Evolutionary conservation across 345 rosid species (phyloP).

Genomic region (Citrus inodora): DNA sequence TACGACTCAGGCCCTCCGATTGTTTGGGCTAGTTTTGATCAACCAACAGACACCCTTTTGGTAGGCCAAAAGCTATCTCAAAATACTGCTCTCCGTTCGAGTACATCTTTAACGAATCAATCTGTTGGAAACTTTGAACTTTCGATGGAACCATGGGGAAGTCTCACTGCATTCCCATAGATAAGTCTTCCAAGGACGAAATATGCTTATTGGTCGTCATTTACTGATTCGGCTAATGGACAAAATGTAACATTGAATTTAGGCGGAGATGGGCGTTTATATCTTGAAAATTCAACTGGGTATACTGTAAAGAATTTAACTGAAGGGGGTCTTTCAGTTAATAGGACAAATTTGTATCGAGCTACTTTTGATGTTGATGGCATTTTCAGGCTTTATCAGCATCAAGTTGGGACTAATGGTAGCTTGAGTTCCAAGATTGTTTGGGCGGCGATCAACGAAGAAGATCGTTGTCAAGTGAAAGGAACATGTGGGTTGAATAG

Average conservation of each 20-base stretch:
- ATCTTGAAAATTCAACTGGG: conserved; percentile 12
- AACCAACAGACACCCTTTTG: conserved; percentile 4
- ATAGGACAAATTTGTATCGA: too few species aligned
- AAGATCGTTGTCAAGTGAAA: conserved; percentile 4
- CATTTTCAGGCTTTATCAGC: too few species aligned
- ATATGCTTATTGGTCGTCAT: too few species aligned
- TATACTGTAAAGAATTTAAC: neutral
- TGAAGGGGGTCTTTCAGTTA: too few species aligned
- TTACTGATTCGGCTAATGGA: neutral
- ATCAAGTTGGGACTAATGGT: too few species aligned
- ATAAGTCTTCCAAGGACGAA: neutral
- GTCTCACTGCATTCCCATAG: neutral
- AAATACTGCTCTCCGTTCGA: conserved; percentile 9
- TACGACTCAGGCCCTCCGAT: too few species aligned
- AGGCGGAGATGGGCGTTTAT: conserved; percentile 13
- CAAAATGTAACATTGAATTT: neutral
- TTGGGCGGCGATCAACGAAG: neutral
- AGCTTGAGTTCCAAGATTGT: neutral
- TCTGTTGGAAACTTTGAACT: conserved; percentile 1
- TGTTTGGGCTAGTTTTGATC: conserved; percentile 1
- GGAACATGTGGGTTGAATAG: neutral
- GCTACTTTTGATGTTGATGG: too few species aligned
- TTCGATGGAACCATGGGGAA: neutral
- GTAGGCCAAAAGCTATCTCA: neutral
- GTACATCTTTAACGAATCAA: conserved; percentile 1